A percentile compares a stretch with the other conserved stretches of the same genome.
phyloP scores from a whole-genome alignment of 495 filamentous ascomycete species.

The Xanthoparmelia taractica region DNA sequence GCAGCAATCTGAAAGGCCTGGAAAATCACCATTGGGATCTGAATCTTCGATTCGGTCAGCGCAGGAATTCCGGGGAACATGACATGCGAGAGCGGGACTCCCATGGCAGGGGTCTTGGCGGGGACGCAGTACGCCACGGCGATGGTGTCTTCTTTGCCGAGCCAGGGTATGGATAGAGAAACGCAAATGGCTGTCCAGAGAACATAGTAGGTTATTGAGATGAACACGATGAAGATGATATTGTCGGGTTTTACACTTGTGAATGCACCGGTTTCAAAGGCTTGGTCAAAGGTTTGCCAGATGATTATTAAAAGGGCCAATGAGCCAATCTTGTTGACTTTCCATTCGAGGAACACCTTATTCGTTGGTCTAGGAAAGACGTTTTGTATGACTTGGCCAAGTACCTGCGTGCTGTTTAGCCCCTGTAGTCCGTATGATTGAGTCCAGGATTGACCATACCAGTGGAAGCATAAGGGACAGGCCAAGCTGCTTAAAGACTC shows the following conservation, averaged over 20 bases:
- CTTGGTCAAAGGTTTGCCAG: constrained; percentile 39
- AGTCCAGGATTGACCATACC: constrained; percentile 16
- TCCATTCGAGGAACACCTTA: constrained; percentile 33
- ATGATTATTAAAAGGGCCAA: constrained; percentile 33
- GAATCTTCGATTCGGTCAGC: too few relatives aligned
- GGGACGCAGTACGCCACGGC: constrained; percentile 37
- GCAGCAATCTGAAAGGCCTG: too few relatives aligned
- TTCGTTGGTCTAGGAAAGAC: constrained; percentile 28
- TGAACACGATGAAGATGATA: constrained; percentile 37
- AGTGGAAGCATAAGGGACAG: constrained; percentile 39
- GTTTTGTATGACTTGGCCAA: constrained; percentile 32
- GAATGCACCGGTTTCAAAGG: constrained; percentile 36
- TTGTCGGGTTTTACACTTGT: constrained; percentile 28
- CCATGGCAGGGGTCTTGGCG: constrained; percentile 38
- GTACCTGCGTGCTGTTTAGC: constrained; percentile 10
- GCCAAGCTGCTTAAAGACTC: constrained; percentile 36
- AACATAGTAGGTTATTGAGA: constrained; percentile 33
- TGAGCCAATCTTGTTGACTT: constrained; percentile 32
- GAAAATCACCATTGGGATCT: too few relatives aligned
- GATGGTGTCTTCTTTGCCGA: constrained; percentile 31
- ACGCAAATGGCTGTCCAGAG: constrained; percentile 32
- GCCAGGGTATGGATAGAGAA: constrained; percentile 30
- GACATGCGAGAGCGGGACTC: constrained; percentile 33
- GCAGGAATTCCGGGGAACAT: too few relatives aligned
- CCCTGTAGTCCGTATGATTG: not conserved